Evolutionary conservation across 805 yeast genomes (phyloP).

Genomic region (Candida succiphila): DNA sequence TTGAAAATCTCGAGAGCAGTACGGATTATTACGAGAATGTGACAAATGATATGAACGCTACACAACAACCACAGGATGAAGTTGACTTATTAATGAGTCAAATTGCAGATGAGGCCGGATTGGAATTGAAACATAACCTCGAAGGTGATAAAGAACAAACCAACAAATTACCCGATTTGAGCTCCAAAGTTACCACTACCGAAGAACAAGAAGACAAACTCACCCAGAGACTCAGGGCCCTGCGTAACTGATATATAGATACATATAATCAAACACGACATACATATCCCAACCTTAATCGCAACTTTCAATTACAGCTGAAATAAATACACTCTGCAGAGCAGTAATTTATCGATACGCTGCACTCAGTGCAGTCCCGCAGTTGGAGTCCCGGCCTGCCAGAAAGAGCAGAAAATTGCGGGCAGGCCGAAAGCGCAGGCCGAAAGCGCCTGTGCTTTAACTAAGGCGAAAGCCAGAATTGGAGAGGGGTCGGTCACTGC

Average conservation of each 20-base stretch:
- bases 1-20: conserved; percentile 91
- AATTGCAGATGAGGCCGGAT: conserved; percentile 96
- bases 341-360: too few species aligned
- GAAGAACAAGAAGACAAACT: conserved; percentile 80
- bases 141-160: conserved; percentile 47
- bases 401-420: too few species aligned
- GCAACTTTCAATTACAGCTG: too few species aligned
- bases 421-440: too few species aligned
- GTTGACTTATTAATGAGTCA: conserved; percentile 85
- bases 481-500: too few species aligned
- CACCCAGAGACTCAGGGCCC: conserved; percentile 82
- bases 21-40: conserved; percentile 89
- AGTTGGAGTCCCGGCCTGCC: neutral
- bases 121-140: conserved; percentile 82
- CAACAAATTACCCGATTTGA: conserved; percentile 31
- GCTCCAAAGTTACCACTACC: conserved; percentile 16
- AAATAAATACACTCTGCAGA: too few species aligned
- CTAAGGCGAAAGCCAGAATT: too few species aligned
- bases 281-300: neutral
- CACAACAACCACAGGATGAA: conserved; percentile 88
- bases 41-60: conserved; percentile 79
- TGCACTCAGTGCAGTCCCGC: too few species aligned
- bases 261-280: neutral
- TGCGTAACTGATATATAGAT: conserved; percentile 39
- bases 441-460: too few species aligned